Conservation (phyloP, 169 alveolate species). For the Plasmodium gaboni region DNA sequence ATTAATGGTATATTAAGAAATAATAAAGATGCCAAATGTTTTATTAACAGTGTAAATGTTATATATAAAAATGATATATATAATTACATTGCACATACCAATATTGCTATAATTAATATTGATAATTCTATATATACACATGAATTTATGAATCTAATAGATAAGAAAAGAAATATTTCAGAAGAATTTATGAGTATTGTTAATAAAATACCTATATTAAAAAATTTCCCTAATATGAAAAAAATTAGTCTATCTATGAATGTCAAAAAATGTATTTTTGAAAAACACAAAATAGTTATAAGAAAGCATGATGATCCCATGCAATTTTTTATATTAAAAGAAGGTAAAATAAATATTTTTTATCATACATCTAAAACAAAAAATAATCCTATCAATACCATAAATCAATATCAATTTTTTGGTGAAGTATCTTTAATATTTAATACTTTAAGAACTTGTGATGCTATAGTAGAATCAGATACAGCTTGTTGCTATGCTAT, state of each 20-base stretch:
- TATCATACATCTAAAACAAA: constrained; percentile 12
- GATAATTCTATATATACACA: constrained; percentile 15
- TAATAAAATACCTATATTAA: constrained; percentile 51
- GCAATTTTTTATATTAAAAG: constrained; percentile 55
- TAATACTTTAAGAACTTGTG: constrained; percentile 64
- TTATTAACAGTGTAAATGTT: constrained; percentile 68
- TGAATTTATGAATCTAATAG: constrained; percentile 35
- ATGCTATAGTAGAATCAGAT: constrained; percentile 58
- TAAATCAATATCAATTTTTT: constrained; percentile 29
- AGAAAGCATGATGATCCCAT: constrained; percentile 75
- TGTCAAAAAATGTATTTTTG: constrained; percentile 34
- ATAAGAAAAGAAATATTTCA: constrained; percentile 34
- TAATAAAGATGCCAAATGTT: constrained; percentile 24
- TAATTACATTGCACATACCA: constrained; percentile 46
- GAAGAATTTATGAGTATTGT: constrained; percentile 51
- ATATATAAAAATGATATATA: constrained; percentile 10
- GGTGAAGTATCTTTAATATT: constrained; percentile 68
- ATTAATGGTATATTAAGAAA: constrained; percentile 68
- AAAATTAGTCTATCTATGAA: constrained; percentile 51
- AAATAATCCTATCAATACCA: constrained; percentile 36
- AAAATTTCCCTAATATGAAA: constrained; percentile 33
- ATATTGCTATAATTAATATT: constrained; percentile 50
- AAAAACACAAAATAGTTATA: constrained; percentile 59
- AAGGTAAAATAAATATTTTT: constrained; percentile 36
- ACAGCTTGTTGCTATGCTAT: constrained; percentile 48